Evolutionary conservation across 106 monocot species (phyloP).

Genomic region (Dendrobium catenatum): DNA sequence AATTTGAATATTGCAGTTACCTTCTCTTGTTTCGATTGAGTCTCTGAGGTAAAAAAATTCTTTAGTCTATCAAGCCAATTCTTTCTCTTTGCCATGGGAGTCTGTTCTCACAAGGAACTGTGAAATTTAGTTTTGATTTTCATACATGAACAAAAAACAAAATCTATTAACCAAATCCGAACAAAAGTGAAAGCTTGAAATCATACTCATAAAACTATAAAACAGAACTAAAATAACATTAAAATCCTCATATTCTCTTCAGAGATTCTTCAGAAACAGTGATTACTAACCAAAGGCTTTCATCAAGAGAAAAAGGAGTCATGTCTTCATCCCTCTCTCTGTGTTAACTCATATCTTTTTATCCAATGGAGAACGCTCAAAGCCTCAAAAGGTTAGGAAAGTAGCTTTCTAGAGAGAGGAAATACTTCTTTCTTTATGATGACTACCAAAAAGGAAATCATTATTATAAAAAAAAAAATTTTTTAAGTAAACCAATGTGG

Average conservation of each 20-base stretch:
- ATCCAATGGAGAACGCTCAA: background rate
- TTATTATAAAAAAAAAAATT: too few species aligned
- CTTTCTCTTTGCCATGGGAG: slow-evolving; percentile 55
- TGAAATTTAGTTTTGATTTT: background rate
- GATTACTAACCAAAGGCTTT: background rate
- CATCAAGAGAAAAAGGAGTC: background rate
- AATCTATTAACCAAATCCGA: background rate
- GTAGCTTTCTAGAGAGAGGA: too few species aligned
- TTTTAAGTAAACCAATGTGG: background rate
- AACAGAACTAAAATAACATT: background rate
- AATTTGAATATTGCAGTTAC: slow-evolving; percentile 9
- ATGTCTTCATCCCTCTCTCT: background rate
- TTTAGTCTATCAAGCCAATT: slow-evolving; percentile 54
- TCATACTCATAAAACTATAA: background rate
- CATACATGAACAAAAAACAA: background rate
- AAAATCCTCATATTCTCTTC: background rate
- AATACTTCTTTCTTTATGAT: too few species aligned
- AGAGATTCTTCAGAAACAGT: background rate
- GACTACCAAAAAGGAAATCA: too few species aligned
- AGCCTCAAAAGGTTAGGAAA: too few species aligned
- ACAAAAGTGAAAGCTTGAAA: background rate
- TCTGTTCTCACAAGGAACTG: slow-evolving; percentile 12
- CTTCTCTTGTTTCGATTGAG: slow-evolving; percentile 53
- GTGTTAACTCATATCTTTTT: background rate
- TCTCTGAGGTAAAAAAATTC: slow-evolving; percentile 35